These are phyloP conservation scores for Termitomyces sp. DNA, from an alignment of 768 basidiomycete genomes.

Conservation along the genomic window DNA sequence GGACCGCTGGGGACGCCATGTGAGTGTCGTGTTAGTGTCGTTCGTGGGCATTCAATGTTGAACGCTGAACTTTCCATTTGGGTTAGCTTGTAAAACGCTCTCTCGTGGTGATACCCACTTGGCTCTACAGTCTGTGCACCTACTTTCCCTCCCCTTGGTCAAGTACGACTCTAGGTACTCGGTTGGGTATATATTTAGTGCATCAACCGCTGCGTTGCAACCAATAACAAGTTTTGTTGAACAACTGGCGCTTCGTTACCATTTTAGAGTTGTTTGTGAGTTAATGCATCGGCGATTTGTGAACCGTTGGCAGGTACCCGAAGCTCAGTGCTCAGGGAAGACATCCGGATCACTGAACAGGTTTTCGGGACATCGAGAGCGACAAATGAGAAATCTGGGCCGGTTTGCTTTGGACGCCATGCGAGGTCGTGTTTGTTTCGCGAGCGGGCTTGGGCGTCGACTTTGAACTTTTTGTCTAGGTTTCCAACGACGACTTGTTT, in stretches of 20 bases:
- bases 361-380: background rate
- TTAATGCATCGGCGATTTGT: background rate
- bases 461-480: no score
- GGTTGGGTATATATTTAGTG: background rate
- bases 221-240: background rate
- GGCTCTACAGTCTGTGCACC: background rate
- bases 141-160: background rate
- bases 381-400: no score
- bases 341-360: background rate
- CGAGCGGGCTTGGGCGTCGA: no score
- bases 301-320: background rate
- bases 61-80: background rate
- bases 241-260: background rate
- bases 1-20: background rate
- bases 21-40: background rate
- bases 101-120: background rate
- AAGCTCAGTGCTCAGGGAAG: background rate
- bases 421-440: no score
- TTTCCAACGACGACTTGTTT: no score
- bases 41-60: background rate
- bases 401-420: no score
- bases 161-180: no score
- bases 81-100: background rate
- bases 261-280: background rate
- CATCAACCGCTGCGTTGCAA: background rate